A percentile compares a stretch with the other conserved stretches of the same genome.
phyloP scores from a whole-genome alignment of 192 early-diverging fungal species.

The Coemansia sp. region DNA sequence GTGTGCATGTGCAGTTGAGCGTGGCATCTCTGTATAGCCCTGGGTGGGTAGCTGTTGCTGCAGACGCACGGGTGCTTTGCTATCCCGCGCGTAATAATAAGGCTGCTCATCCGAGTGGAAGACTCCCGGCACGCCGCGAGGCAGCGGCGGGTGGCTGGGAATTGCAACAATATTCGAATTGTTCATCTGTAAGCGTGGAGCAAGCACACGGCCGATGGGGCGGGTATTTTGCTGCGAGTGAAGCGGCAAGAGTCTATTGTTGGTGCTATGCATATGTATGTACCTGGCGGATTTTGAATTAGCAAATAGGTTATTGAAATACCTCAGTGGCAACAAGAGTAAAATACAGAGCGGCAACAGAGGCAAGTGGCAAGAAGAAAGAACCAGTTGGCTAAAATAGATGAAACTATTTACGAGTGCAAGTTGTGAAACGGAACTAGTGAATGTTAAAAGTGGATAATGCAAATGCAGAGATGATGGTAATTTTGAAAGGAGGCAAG shows the following conservation, averaged over 20 bases:
- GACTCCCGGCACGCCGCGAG: constrained; percentile 38
- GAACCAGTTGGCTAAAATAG: background rate
- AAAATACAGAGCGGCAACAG: background rate
- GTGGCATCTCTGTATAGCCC: constrained; percentile 2
- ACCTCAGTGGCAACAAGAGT: background rate
- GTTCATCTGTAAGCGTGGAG: constrained; percentile 12
- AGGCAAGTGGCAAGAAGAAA: background rate
- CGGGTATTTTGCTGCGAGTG: background rate
- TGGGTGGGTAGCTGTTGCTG: constrained; percentile 10
- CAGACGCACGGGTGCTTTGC: constrained; percentile 16
- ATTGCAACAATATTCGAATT: constrained; percentile 42
- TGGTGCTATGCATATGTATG: background rate
- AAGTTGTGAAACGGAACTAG: background rate
- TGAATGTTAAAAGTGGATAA: background rate
- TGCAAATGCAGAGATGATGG: background rate
- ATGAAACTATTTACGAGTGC: background rate
- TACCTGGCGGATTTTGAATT: background rate
- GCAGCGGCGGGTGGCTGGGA: constrained; percentile 46
- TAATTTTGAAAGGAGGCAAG: background rate
- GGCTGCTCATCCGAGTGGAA: constrained; percentile 39
- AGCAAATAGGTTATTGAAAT: background rate
- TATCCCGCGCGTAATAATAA: constrained; percentile 13
- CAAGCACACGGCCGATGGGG: background rate
- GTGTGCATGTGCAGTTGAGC: background rate
- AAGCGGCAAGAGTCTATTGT: background rate